A percentile compares a stretch with the other conserved stretches of the same genome.
Conservation (phyloP, 2,329 filamentous ascomycete species). For the Pseudogymnoascus sp. region DNA sequence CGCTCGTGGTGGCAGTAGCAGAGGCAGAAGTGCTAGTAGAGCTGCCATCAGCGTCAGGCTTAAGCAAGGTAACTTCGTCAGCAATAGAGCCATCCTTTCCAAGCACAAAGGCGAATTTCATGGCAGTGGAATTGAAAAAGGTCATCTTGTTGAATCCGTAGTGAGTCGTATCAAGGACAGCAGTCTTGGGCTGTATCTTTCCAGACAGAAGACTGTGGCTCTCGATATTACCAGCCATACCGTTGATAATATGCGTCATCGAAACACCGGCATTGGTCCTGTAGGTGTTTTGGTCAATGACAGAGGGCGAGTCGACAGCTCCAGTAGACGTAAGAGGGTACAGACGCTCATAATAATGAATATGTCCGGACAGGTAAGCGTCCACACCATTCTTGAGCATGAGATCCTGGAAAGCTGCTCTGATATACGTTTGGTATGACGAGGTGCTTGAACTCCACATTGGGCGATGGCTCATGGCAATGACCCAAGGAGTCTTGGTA, state of each 20-base stretch:
- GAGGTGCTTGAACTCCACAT: slow-evolving; percentile 41
- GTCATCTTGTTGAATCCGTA: slow-evolving; percentile 43
- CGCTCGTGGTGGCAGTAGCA: background rate
- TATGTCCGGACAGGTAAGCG: slow-evolving; percentile 39
- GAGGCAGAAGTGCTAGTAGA: background rate
- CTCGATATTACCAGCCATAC: slow-evolving; percentile 47
- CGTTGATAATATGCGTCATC: slow-evolving; percentile 44
- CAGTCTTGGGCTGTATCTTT: slow-evolving; percentile 35
- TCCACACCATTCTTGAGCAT: slow-evolving; percentile 40
- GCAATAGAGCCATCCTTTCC: slow-evolving; percentile 34
- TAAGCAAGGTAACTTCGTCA: slow-evolving; percentile 33
- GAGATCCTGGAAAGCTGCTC: slow-evolving; percentile 39
- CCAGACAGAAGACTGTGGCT: slow-evolving; percentile 36
- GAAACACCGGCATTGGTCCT: slow-evolving; percentile 39
- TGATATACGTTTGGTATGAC: slow-evolving; percentile 37
- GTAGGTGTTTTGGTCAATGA: slow-evolving; percentile 43
- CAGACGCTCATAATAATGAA: slow-evolving; percentile 41
- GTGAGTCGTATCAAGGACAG: slow-evolving; percentile 37
- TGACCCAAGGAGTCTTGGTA: slow-evolving; percentile 26
- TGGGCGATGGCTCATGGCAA: slow-evolving; percentile 39
- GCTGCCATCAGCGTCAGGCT: slow-evolving; percentile 15
- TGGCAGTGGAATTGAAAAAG: slow-evolving; percentile 33
- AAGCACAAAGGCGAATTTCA: slow-evolving; percentile 40
- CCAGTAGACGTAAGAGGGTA: slow-evolving; percentile 33
- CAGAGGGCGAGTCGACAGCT: slow-evolving; percentile 34